Evolutionary conservation across 2,329 filamentous ascomycete species (phyloP).

Genomic region (Talaromyces piceae): DNA sequence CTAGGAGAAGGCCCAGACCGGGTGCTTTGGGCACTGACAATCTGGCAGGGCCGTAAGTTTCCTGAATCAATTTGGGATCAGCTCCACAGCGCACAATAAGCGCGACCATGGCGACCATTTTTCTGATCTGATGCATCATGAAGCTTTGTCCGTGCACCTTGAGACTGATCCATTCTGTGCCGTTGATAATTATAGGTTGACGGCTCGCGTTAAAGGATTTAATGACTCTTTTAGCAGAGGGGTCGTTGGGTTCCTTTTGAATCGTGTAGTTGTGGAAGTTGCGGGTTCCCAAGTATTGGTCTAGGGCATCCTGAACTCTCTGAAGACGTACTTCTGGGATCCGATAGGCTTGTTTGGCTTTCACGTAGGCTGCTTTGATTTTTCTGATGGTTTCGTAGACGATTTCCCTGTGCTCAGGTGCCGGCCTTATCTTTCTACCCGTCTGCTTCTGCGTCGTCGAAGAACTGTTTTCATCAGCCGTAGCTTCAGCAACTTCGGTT

Average conservation of each 20-base stretch:
- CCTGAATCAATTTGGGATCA: constrained; percentile 60
- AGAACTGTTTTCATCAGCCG: constrained; percentile 10
- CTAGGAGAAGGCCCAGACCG: constrained; percentile 76
- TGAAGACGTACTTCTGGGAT: constrained; percentile 63
- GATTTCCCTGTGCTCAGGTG: constrained; percentile 32
- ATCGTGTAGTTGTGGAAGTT: constrained; percentile 99
- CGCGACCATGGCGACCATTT: constrained; percentile 93
- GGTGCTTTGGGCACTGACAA: constrained; percentile 93
- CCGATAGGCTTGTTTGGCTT: constrained; percentile 78
- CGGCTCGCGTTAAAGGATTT: constrained; percentile 78
- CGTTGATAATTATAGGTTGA: constrained; percentile 72
- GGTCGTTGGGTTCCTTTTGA: constrained; percentile 71
- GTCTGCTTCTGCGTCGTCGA: not conserved
- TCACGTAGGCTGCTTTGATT: constrained; percentile 73
- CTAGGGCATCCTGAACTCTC: constrained; percentile 67
- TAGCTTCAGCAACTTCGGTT: not conserved
- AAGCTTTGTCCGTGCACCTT: constrained; percentile 97
- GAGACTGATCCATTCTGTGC: constrained; percentile 90
- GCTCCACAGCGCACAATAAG: constrained; percentile 78
- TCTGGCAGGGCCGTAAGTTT: constrained; percentile 64
- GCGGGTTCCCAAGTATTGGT: constrained; percentile 70
- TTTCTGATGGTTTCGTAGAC: constrained; percentile 61
- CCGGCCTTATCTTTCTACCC: constrained; percentile 10
- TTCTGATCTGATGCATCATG: constrained; percentile 99
- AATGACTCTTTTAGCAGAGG: constrained; percentile 83